Evolutionary conservation across 768 basidiomycete genomes (phyloP), one percentile per base, ranked within the genome.

Genomic region (Brasilioporus rufonigricans): DNA sequence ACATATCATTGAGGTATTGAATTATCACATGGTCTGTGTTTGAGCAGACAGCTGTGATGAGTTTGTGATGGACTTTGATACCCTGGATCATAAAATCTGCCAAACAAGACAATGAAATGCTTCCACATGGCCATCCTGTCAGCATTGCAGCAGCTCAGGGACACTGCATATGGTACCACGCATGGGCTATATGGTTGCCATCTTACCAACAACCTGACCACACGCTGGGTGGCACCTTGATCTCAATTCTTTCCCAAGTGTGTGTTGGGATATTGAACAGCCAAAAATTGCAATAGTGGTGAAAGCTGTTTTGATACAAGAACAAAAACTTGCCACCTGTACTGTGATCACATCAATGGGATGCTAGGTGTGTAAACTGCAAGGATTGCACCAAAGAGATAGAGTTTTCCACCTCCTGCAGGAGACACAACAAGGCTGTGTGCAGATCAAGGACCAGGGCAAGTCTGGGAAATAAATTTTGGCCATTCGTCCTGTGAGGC

Each of bases 221-320:
- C 6, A 91, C 89, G 36, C 81, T 85, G 0, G 93, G 93, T 24
- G 83, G 77, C 16, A 86, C 68, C 64, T 91, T 93, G 5, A 90
- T 93, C 33, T 95, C 93, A 46, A 94, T 90, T 9, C 91, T 77
- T 60, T 95, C 91, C 93, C 94, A 96, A 0, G 79, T 72, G 57
- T 91, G 89, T 0, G 84, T 85, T 4, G 78, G 63, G 23, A 95
- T 82, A 58, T 92, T 89, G 64, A 95, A 95, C 44, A 80, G 80
- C 89, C 94, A 94, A 64, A 95, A 86, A 64, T 94, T 91, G 43
- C 90, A 82, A 65, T 92, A 95, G 61, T 94, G 91, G 57, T 92
- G 89, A 68, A 94, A 92, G 0, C 82, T 83, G 33, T 83, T 93
- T 67, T 94, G 92, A 59, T 89, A 78, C 7, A 91, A 68, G 1